Evolutionary conservation across 2,329 filamentous ascomycete genomes (phyloP).

Genomic region (Botryotinia convoluta): DNA sequence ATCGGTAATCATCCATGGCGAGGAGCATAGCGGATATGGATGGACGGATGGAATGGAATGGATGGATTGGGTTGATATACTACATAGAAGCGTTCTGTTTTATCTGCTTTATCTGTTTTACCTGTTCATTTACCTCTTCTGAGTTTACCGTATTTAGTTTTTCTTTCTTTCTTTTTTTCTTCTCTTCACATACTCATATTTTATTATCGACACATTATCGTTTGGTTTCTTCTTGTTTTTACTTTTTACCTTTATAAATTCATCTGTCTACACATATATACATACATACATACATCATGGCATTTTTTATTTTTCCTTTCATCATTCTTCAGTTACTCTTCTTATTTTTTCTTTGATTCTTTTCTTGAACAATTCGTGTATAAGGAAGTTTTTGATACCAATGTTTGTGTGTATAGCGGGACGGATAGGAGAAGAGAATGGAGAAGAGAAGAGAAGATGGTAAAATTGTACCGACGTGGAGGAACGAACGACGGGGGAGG

Average conservation of each 20-base stretch:
- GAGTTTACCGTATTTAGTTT: neutral
- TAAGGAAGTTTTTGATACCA: slow-evolving; percentile 14
- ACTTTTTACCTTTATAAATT: neutral
- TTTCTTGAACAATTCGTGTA: neutral
- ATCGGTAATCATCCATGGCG: neutral
- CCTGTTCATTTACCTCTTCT: neutral
- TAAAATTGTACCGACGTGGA: neutral
- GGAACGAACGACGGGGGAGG: neutral
- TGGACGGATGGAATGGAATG: neutral
- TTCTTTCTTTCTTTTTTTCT: neutral
- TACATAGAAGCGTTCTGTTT: slow-evolving; percentile 16
- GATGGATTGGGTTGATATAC: neutral
- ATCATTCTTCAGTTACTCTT: neutral
- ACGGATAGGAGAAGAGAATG: neutral
- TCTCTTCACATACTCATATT: neutral
- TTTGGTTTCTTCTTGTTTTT: slow-evolving; percentile 7
- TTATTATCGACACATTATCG: neutral
- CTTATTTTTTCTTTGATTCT: neutral
- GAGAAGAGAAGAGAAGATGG: neutral
- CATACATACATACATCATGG: neutral
- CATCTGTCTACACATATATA: slow-evolving; percentile 1
- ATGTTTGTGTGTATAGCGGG: neutral
- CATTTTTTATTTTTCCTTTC: neutral
- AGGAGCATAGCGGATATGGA: neutral
- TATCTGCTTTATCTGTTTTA: neutral